Conservation (phyloP, 2,329 filamentous ascomycete genomes). For the Pseudogymnoascus sp. region DNA sequence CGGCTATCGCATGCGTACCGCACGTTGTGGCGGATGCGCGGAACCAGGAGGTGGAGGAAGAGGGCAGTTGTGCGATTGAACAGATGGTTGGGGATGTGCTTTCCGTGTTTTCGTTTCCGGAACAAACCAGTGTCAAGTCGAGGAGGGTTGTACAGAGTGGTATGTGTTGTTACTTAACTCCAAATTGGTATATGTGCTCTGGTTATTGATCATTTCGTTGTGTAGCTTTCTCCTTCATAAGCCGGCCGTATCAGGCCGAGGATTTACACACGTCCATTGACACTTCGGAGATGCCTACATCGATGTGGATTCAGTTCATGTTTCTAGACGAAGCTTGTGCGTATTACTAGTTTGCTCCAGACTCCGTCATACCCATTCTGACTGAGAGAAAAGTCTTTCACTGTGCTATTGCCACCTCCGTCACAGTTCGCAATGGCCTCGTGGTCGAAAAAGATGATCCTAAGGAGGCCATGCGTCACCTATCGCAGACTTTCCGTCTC, state of each 20-base stretch:
- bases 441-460: conserved; percentile 9
- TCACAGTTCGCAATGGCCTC: conserved; percentile 13
- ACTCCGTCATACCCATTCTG: not conserved
- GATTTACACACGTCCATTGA: conserved; percentile 10
- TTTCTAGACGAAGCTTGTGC: conserved; percentile 28
- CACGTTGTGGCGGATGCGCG: not conserved
- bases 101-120: conserved; percentile 13
- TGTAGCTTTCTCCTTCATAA: conserved; percentile 13
- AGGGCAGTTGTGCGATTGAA: conserved; percentile 7
- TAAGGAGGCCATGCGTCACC: conserved; percentile 20
- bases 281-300: not conserved
- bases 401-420: conserved; percentile 21
- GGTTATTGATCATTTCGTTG: not conserved
- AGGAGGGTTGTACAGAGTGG: conserved; percentile 11
- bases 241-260: conserved; percentile 4
- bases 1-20: not conserved
- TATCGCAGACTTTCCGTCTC: conserved; percentile 22
- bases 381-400: conserved; percentile 23
- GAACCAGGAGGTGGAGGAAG: not conserved
- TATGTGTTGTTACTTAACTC: not conserved
- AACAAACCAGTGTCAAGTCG: conserved; percentile 1
- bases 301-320: conserved; percentile 22
- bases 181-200: not conserved
- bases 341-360: not conserved
- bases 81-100: conserved; percentile 13